Evolutionary conservation across 148 eudicot species (phyloP).

Genomic region (Silene conica): DNA sequence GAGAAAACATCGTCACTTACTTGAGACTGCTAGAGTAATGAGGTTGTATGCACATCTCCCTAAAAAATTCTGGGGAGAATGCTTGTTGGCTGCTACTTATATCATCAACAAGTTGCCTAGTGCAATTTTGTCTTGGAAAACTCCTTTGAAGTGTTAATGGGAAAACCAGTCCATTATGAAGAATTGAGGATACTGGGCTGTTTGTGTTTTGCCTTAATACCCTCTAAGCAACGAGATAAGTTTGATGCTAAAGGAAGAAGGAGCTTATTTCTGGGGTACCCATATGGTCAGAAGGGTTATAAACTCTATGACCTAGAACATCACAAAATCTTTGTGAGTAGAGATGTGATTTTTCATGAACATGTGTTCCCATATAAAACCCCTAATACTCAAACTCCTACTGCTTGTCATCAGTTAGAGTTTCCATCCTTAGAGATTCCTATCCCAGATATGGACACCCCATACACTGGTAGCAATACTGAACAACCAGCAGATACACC

Average conservation of each 20-base stretch:
- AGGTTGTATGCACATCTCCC: background rate
- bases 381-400: too few species aligned
- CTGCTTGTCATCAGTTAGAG: too few species aligned
- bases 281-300: background rate
- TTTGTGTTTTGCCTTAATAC: background rate
- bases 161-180: background rate
- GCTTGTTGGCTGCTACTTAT: too few species aligned
- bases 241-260: background rate
- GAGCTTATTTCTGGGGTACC: too few species aligned
- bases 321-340: background rate
- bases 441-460: too few species aligned
- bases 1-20: background rate
- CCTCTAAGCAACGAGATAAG: background rate
- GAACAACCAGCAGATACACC: too few species aligned
- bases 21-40: background rate
- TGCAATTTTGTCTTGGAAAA: background rate
- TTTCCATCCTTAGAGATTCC: too few species aligned
- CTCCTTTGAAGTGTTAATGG: background rate
- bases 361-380: too few species aligned
- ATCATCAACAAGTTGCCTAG: background rate
- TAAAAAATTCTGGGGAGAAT: too few species aligned
- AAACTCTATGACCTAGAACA: background rate
- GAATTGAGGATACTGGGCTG: background rate
- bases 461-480: too few species aligned
- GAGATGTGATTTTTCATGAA: too few species aligned